Conservation (phyloP, 2,329 filamentous ascomycete species). For the Nigrospora osmanthi region DNA sequence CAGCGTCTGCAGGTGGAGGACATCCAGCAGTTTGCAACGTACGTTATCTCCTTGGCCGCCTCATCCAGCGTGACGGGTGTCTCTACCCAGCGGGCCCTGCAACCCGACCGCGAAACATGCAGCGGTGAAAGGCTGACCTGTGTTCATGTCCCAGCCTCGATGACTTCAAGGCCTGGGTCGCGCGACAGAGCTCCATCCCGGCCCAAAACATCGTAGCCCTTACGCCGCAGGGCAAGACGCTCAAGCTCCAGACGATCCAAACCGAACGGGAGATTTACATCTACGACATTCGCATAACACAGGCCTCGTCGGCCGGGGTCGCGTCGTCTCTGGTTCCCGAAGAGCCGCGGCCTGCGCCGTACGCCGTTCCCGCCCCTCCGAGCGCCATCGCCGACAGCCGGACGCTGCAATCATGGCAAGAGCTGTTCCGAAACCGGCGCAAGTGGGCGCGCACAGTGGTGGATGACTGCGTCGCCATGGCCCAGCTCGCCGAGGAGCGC, state of each 20-base stretch:
- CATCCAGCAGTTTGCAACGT: slow-evolving; percentile 68
- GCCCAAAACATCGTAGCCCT: slow-evolving; percentile 77
- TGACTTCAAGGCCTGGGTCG: slow-evolving; percentile 75
- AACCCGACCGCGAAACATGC: slow-evolving; percentile 1
- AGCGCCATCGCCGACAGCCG: slow-evolving; percentile 75
- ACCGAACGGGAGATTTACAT: slow-evolving; percentile 88
- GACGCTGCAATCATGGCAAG: slow-evolving; percentile 80
- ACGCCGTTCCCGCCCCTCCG: slow-evolving; percentile 59
- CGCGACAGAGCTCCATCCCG: slow-evolving; percentile 65
- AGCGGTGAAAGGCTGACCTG: slow-evolving; percentile 8
- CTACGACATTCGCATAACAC: slow-evolving; percentile 75
- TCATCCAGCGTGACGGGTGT: slow-evolving; percentile 2
- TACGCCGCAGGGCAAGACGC: slow-evolving; percentile 75
- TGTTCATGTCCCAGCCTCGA: slow-evolving; percentile 53
- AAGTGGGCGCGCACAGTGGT: slow-evolving; percentile 70
- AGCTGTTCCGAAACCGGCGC: slow-evolving; percentile 72
- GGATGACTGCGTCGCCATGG: slow-evolving; percentile 61
- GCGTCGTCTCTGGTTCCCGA: slow-evolving; percentile 38
- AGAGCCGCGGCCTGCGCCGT: slow-evolving; percentile 43
- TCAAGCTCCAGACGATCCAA: slow-evolving; percentile 72
- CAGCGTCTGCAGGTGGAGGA: slow-evolving; percentile 70
- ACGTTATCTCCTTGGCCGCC: slow-evolving; percentile 24
- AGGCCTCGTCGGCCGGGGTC: slow-evolving; percentile 39
- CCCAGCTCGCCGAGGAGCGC: slow-evolving; percentile 52
- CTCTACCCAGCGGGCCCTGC: too few species aligned